Evolutionary conservation across 345 rosid genomes (phyloP), one percentile per base, ranked within the genome.

Genomic region (Ceriops decandra): DNA sequence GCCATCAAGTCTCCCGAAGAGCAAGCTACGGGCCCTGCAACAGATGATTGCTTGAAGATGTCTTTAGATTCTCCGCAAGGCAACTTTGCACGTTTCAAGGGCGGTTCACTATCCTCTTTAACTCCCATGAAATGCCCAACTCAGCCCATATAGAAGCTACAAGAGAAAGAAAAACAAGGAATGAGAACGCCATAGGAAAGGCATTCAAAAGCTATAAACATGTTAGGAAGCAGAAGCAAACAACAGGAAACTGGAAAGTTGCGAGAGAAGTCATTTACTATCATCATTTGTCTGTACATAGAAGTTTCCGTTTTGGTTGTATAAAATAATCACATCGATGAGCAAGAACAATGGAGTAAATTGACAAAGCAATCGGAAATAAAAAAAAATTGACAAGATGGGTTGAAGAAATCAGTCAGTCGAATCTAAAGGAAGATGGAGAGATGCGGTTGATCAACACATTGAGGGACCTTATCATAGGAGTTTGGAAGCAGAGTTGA

Each of bases 31-130:
- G 75, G 38, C 57, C 53, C 72, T 76, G 75, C 73, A 61, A 67
- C 53, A 54, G 81, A 84, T 16, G 76, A 75, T 68, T 78, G 77
- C 67, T 75, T 82, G 1, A 74, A 66, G 69, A 78, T 74, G 64
- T 74, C 76, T 71, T 81, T 84, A 8, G 81, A 66, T 68, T 81
- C 85, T 66, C 78, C 80, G 46, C 68, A 64, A 33, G 79, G 76
- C 71, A 72, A 71, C 76, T 84, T 87, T 0, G 74, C 79, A 62
- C 90, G 87, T 75, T 87, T 85, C 82, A 77, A 77, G 52, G 90
- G 92, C 74, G 89, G 89, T 81, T 85, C 89, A 61, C 68, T 82
- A 82, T 87, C 90, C 82, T 84, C 90, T 77, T 73, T 80, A 79
- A 82, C 87, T 82, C 90, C 90, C 92, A 87, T 87, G 82, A 85